Conservation (phyloP, 2,329 filamentous ascomycete species). For the Calonectria montana region DNA sequence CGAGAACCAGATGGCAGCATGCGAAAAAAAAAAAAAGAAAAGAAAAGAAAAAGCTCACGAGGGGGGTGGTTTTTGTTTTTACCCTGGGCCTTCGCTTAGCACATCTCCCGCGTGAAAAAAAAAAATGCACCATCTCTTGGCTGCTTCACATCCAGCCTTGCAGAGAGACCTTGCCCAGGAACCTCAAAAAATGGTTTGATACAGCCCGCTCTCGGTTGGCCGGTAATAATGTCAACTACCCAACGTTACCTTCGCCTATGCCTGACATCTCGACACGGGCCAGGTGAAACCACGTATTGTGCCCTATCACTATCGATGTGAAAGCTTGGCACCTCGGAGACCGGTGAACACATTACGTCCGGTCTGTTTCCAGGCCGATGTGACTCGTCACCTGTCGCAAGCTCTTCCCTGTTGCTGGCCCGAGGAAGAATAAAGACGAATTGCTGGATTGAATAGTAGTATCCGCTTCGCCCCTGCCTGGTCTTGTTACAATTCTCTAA, state of each 20-base stretch:
- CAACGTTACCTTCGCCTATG: slow-evolving; percentile 1
- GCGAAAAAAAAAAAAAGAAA: no score
- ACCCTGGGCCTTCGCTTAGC: neutral
- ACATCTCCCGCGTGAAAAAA: neutral
- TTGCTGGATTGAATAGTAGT: neutral
- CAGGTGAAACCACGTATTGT: neutral
- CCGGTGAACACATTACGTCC: neutral
- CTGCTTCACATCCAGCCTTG: neutral
- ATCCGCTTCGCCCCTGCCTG: neutral
- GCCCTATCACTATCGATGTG: neutral
- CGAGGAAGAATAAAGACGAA: neutral
- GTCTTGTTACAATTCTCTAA: neutral
- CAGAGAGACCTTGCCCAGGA: neutral
- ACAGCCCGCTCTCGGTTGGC: neutral
- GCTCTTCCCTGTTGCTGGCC: neutral
- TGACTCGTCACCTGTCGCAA: neutral
- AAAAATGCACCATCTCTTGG: neutral
- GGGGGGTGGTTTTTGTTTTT: neutral
- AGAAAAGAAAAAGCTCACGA: no score
- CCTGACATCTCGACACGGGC: neutral
- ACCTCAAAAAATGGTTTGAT: neutral
- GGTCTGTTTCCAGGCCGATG: neutral
- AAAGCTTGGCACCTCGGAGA: neutral
- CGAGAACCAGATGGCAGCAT: neutral
- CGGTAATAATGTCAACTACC: neutral